These are phyloP conservation scores for Gynostemma pentaphyllum DNA, from an alignment of 306 rosid genomes.

Conservation along the genomic window DNA sequence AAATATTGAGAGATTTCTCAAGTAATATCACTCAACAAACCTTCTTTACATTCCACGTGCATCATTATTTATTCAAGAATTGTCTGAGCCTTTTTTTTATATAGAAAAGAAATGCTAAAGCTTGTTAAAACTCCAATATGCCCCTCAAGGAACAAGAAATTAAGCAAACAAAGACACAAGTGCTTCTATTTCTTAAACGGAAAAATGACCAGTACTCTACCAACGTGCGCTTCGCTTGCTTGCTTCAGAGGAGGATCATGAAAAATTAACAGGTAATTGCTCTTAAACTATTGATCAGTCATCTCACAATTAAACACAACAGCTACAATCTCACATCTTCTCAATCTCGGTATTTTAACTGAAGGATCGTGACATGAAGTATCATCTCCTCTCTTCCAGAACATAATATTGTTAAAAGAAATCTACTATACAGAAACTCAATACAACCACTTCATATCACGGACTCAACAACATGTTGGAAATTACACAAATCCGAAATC, in stretches of 20 bases:
- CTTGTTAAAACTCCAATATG: neutral
- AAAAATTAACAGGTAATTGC: neutral
- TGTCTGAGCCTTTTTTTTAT: neutral
- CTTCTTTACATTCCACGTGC: neutral
- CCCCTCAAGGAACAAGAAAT: neutral
- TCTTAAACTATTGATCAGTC: neutral
- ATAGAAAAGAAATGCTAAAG: neutral
- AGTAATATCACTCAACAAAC: neutral
- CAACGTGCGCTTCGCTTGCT: neutral
- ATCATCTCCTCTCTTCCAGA: neutral
- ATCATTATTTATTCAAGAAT: neutral
- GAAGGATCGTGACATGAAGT: neutral
- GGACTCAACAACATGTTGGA: neutral
- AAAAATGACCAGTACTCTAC: neutral
- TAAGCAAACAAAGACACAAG: neutral
- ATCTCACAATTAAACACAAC: neutral
- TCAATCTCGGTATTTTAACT: neutral
- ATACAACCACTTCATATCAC: neutral
- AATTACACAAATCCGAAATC: neutral
- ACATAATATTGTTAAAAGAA: neutral
- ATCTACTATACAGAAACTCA: neutral
- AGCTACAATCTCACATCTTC: neutral
- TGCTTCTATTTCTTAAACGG: neutral
- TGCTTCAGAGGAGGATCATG: neutral
- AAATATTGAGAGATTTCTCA: neutral